Base-by-base conservation (phyloP, 495 filamentous ascomycete genomes). In the Parathielavia hyrcaniae region DNA sequence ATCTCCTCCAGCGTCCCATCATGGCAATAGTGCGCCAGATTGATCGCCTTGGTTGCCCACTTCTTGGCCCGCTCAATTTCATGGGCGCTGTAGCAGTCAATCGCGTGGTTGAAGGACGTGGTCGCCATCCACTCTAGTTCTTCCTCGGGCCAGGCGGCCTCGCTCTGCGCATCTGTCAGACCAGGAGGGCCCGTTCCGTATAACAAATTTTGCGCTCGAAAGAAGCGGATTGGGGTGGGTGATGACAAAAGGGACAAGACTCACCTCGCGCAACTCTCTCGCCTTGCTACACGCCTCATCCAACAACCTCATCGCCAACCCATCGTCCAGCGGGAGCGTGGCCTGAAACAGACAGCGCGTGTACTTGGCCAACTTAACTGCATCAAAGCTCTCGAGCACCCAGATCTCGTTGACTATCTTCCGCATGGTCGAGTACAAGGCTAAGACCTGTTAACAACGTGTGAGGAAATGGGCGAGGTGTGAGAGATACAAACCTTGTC, bases 51-150 rank as follows among this genome's bases (percentile, higher is more conserved):
- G 38, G 73, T 71, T 7, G 81, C 84, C 88, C 88, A 91, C 22
- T 73, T 69, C 60, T 76, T 78, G 53, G 81, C 86, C 5, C 75
- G 73, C 30, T 74, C 78, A 51, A 84, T 80, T 49, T 84, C 76
- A 0, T 73, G 72, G 4, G 62, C 66, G 14, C 81, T 73, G 58
- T 87, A 91, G 44, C 85, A 81, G 59, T 93, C 89, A 20, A 91
- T 78, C 0, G 85, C 85, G 43, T 78, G 81, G 60, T 95, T 95
- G 75, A 93, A 96, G 0, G 85, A 71, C 3, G 79, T 82, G 0
- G 81, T 81, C 1, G 84, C 84, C 32, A 97, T 80, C 86, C 87
- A 91, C 62, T 87, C 83, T 3, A 96, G 72, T 60, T 96, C 91
- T 8, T 81, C 79, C 11, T 70, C 57, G 5, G 88, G 88, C 64